Conservation (phyloP, 176 grass and related monocot genomes). For the Neostapfia colusana region DNA sequence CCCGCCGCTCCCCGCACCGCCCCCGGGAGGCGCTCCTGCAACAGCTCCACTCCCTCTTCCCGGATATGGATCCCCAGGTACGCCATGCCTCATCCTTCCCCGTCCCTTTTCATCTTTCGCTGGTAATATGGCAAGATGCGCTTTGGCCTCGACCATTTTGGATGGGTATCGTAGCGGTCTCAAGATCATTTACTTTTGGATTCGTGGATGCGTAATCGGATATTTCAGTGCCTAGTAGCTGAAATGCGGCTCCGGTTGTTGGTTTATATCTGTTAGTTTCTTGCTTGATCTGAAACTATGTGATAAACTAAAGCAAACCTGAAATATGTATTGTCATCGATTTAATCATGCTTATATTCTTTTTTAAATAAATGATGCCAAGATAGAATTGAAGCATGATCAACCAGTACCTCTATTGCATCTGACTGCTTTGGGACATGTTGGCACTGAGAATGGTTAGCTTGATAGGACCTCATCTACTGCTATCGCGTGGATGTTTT, state of each 20-base stretch:
- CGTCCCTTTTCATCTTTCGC: not conserved
- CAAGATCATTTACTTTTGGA: not conserved
- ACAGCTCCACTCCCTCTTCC: constrained; percentile 59
- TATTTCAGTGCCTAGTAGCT: not conserved
- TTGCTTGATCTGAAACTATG: not conserved
- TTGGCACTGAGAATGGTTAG: not conserved
- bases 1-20: constrained; percentile 57
- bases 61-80: constrained; percentile 87
- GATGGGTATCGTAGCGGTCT: not conserved
- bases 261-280: not conserved
- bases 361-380: not conserved
- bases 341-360: constrained; percentile 9
- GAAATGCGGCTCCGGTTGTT: not conserved
- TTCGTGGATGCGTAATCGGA: not conserved
- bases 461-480: not conserved
- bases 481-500: not conserved
- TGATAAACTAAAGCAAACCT: not conserved
- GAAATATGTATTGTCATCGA: not conserved
- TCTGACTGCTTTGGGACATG: not conserved
- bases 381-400: not conserved
- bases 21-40: constrained; percentile 46
- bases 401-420: not conserved
- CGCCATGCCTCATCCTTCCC: not conserved
- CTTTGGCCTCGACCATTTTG: not conserved
- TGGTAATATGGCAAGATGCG: constrained; percentile 5